These are phyloP conservation scores for Syncephalis plumigaleata DNA, from an alignment of 371 early-diverging fungal species.

Conservation along the genomic window DNA sequence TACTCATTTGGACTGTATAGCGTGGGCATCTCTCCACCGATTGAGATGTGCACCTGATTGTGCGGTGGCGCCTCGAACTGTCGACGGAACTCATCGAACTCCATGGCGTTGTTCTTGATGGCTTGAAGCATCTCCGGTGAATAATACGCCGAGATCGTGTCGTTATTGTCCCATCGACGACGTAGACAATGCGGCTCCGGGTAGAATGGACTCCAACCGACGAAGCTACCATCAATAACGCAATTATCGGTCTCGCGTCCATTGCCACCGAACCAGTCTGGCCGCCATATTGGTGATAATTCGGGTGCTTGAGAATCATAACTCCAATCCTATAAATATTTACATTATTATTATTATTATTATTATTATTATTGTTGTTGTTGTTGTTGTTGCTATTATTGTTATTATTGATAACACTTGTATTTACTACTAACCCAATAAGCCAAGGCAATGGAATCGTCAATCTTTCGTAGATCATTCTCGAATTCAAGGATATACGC, in stretches of 20 bases:
- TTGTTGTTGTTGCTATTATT: background rate
- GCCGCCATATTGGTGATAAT: background rate
- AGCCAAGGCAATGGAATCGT: background rate
- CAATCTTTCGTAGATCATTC: background rate
- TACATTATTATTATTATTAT: background rate
- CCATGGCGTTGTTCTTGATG: conserved; percentile 7
- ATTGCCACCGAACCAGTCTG: conserved; percentile 7
- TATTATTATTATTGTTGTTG: background rate
- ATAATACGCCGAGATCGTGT: conserved; percentile 14
- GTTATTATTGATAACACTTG: background rate
- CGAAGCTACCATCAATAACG: conserved; percentile 9
- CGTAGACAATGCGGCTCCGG: conserved; percentile 11
- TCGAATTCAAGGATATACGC: conserved; percentile 2
- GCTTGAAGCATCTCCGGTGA: conserved; percentile 8
- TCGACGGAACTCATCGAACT: conserved; percentile 16
- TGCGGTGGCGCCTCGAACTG: conserved; percentile 25
- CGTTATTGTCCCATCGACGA: conserved; percentile 6
- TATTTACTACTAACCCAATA: conserved; percentile 5
- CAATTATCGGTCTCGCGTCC: conserved; percentile 7
- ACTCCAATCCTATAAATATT: background rate
- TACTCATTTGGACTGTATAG: conserved; percentile 1
- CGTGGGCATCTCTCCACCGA: conserved; percentile 15
- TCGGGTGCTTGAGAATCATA: conserved; percentile 1
- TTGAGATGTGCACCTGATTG: conserved; percentile 19
- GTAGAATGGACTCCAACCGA: background rate